A percentile compares a stretch with the other conserved stretches of the same genome.
These are phyloP conservation scores for Brettanomyces custersianus DNA, from an alignment of 805 yeast genomes.

Conservation along the genomic window DNA sequence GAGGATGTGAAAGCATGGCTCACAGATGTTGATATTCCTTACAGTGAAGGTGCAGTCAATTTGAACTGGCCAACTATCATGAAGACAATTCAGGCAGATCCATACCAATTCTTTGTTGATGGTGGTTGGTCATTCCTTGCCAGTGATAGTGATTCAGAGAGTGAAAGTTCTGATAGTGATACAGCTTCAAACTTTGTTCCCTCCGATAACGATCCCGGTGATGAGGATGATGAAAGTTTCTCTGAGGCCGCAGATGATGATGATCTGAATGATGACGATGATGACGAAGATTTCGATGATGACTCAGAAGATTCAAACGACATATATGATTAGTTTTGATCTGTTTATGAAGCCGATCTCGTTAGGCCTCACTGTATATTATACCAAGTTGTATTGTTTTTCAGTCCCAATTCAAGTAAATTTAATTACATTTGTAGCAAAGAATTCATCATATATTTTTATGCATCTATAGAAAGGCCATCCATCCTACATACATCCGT, in stretches of 20 bases:
- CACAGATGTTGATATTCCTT: conserved; percentile 95
- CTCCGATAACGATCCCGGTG: conserved; percentile 50
- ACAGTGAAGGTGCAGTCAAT: conserved; percentile 89
- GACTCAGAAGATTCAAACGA: conserved; percentile 22
- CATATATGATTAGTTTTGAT: conserved; percentile 22
- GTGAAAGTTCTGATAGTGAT: conserved; percentile 60
- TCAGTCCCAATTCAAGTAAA: neutral
- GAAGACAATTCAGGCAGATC: conserved; percentile 89
- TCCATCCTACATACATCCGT: conserved; percentile 94
- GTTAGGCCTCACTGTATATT: neutral
- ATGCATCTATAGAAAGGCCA: conserved; percentile 44
- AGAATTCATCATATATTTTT: neutral
- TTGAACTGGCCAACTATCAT: conserved; percentile 93
- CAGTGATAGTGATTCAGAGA: conserved; percentile 76
- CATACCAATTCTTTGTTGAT: conserved; percentile 84
- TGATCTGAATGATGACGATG: conserved; percentile 15
- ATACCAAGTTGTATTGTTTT: neutral
- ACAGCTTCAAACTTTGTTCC: conserved; percentile 57
- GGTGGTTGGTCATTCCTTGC: conserved; percentile 97
- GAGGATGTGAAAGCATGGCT: conserved; percentile 95
- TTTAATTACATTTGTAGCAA: neutral
- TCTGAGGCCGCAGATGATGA: conserved; percentile 17
- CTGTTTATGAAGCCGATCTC: neutral
- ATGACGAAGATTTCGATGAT: conserved; percentile 17
- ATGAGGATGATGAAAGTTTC: conserved; percentile 31